Evolutionary conservation across 768 basidiomycete genomes (phyloP).

Genomic region (Chalciporus chontae): DNA sequence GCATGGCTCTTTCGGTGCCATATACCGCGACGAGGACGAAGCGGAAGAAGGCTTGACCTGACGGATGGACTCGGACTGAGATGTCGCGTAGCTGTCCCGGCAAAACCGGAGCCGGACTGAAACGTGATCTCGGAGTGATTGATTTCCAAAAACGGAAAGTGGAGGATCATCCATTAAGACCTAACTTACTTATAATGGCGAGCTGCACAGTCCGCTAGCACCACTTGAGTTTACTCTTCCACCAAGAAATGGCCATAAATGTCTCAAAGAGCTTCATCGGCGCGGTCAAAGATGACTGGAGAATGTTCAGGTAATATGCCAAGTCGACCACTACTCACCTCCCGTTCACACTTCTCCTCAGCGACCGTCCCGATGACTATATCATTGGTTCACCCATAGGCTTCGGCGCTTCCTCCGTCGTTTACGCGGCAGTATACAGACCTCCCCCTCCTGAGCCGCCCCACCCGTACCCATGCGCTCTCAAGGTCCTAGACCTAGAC

Average conservation of each 20-base stretch:
- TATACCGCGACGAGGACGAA: slow-evolving; percentile 27
- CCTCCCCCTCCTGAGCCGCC: slow-evolving; percentile 35
- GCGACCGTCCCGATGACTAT: slow-evolving; percentile 71
- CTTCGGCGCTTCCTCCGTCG: slow-evolving; percentile 89
- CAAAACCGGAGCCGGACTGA: no score
- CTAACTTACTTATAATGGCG: no score
- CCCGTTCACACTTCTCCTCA: slow-evolving; percentile 25
- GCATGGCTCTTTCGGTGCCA: slow-evolving; percentile 66
- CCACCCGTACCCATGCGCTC: slow-evolving; percentile 58
- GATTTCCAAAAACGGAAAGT: no score
- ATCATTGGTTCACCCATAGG: slow-evolving; percentile 76
- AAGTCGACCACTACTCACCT: background rate
- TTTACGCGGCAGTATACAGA: slow-evolving; percentile 73
- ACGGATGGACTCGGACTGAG: slow-evolving; percentile 14
- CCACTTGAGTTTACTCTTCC: background rate
- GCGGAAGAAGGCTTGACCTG: background rate
- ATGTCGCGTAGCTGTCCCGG: no score
- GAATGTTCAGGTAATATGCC: slow-evolving; percentile 63
- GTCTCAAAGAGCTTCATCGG: slow-evolving; percentile 55
- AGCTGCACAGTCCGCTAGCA: background rate
- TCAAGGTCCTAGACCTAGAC: slow-evolving; percentile 90
- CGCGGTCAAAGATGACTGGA: slow-evolving; percentile 82
- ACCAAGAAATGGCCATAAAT: slow-evolving; percentile 15
- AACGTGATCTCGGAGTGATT: no score
- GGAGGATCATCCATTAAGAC: no score